Percentiles rank a stretch among this genome's conserved stretches.
These are phyloP conservation scores for Trichothecium sympodiale DNA, from an alignment of 2,329 filamentous ascomycete species.

Conservation along the genomic window DNA sequence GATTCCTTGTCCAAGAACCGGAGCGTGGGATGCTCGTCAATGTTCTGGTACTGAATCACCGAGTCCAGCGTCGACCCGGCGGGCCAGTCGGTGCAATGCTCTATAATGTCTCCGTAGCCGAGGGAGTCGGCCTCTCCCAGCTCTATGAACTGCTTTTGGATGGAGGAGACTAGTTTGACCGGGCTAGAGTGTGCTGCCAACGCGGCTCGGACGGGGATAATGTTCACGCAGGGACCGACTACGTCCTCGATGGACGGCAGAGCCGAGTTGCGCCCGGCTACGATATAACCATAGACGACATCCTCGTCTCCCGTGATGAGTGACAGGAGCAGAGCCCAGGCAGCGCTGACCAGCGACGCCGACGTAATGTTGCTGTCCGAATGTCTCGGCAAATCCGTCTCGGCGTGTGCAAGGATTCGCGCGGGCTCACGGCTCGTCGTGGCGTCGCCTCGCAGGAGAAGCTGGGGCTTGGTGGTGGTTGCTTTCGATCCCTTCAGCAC, in stretches of 20 bases:
- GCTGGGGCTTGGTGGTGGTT: constrained; percentile 8
- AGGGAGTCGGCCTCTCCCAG: constrained; percentile 9
- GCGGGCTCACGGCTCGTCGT: too few relatives aligned
- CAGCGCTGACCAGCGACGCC: constrained; percentile 27
- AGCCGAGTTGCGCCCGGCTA: constrained; percentile 24
- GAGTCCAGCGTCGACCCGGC: constrained; percentile 4
- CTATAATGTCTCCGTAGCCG: constrained; percentile 8
- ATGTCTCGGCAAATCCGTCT: constrained; percentile 3
- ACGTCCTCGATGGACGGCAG: constrained; percentile 20
- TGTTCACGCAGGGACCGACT: constrained; percentile 27
- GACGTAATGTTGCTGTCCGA: constrained; percentile 5
- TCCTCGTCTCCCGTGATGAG: constrained; percentile 22
- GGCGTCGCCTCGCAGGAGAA: neutral
- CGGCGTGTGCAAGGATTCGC: neutral
- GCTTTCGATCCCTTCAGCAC: constrained; percentile 25
- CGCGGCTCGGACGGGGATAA: constrained; percentile 26
- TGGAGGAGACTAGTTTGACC: constrained; percentile 1
- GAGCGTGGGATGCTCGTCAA: constrained; percentile 6
- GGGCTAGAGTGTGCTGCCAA: constrained; percentile 11
- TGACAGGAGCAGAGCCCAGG: constrained; percentile 27
- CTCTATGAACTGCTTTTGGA: constrained; percentile 8
- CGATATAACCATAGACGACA: constrained; percentile 27
- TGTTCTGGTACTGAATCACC: constrained; percentile 11
- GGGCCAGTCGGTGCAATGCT: constrained; percentile 10
- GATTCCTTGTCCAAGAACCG: too few relatives aligned